Conservation (phyloP, 768 basidiomycete species). For the Naganishia friedmannii region DNA sequence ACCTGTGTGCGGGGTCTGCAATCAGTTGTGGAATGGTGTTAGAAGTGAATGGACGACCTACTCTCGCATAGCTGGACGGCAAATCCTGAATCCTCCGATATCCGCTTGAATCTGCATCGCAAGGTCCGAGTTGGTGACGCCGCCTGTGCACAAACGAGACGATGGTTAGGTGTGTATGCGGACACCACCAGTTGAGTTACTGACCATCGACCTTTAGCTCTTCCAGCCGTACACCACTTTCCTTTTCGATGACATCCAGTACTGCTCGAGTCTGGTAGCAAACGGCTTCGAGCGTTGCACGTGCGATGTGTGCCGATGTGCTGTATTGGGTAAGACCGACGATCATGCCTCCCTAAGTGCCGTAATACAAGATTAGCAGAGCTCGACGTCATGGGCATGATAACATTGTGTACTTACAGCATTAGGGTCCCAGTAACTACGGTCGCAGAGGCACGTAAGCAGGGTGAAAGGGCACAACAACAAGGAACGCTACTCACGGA, state of each 20-base stretch:
- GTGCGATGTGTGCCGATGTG: constrained; percentile 78
- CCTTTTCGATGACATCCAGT: constrained; percentile 88
- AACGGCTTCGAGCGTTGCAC: constrained; percentile 92
- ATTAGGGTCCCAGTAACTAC: constrained; percentile 74
- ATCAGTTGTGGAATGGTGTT: not conserved
- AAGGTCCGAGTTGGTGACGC: constrained; percentile 90
- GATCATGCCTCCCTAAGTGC: constrained; percentile 37
- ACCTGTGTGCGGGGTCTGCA: constrained; percentile 56
- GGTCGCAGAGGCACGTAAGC: not conserved
- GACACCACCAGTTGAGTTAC: not conserved
- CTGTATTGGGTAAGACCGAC: constrained; percentile 50
- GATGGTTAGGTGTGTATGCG: not conserved
- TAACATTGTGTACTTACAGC: constrained; percentile 57
- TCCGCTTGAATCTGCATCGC: constrained; percentile 56
- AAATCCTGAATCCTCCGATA: constrained; percentile 83
- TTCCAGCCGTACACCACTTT: constrained; percentile 71
- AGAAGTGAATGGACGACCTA: constrained; percentile 54
- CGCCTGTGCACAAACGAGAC: constrained; percentile 44
- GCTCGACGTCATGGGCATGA: not conserved
- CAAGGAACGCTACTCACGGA: constrained; percentile 59
- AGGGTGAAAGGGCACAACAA: too few species aligned
- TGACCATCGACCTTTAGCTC: constrained; percentile 87
- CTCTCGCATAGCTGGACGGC: constrained; percentile 96
- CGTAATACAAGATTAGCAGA: not conserved
- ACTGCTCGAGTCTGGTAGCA: constrained; percentile 95